A percentile compares a stretch with the other conserved stretches of the same genome.
These are phyloP conservation scores for Xylaria flabelliformis DNA, from an alignment of 495 filamentous ascomycete genomes.

Conservation along the genomic window DNA sequence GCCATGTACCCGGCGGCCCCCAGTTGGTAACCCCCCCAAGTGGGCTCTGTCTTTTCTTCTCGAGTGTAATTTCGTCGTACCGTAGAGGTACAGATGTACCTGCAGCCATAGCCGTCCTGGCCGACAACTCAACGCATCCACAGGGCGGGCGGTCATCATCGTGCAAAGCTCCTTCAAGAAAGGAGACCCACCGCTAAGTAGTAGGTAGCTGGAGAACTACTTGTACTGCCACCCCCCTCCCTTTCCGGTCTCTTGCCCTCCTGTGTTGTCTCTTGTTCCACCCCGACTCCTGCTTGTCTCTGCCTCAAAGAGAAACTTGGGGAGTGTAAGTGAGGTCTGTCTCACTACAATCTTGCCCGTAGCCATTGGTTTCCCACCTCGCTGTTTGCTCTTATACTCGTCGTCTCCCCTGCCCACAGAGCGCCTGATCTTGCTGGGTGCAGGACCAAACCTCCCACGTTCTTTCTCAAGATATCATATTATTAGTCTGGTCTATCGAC, in stretches of 20 bases:
- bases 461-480: slow-evolving; percentile 37
- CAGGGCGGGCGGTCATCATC: slow-evolving; percentile 25
- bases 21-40: slow-evolving; percentile 24
- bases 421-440: slow-evolving; percentile 29
- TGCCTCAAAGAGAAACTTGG: slow-evolving; percentile 39
- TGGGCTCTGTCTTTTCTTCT: slow-evolving; percentile 23
- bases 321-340: slow-evolving; percentile 41
- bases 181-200: slow-evolving; percentile 27
- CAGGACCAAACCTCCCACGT: slow-evolving; percentile 38
- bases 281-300: slow-evolving; percentile 43
- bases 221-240: slow-evolving; percentile 44
- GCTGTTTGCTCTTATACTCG: slow-evolving; percentile 40
- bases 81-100: slow-evolving; percentile 31
- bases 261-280: slow-evolving; percentile 44
- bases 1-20: slow-evolving; percentile 24
- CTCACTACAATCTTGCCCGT: slow-evolving; percentile 37
- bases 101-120: slow-evolving; percentile 31
- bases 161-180: slow-evolving; percentile 25
- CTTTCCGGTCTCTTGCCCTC: slow-evolving; percentile 45
- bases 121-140: slow-evolving; percentile 28
- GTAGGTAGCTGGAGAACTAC: slow-evolving; percentile 28
- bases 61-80: slow-evolving; percentile 30
- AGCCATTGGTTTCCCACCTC: slow-evolving; percentile 25
- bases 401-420: slow-evolving; percentile 32
- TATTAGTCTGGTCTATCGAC: slow-evolving; percentile 31